Evolutionary conservation across 495 filamentous ascomycete genomes (phyloP), one percentile per base, ranked within the genome.

Genomic region (Pseudevernia furfuracea): DNA sequence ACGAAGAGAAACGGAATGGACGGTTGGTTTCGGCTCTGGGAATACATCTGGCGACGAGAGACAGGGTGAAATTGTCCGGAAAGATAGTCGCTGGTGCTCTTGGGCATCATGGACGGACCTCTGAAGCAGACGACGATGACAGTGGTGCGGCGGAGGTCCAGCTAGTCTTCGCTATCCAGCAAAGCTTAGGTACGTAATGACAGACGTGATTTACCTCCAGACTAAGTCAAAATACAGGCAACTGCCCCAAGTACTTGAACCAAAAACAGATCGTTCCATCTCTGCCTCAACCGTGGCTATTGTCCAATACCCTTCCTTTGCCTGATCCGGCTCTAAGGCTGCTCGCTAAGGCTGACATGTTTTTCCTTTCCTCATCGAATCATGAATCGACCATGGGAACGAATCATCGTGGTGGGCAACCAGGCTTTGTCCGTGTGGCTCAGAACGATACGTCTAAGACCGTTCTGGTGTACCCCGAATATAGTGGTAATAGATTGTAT

Each of bases 221-320:
- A 17, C 25, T 41, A 15, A 66, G 41, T 30, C 3, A 32, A 38
- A 32, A 58, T 38, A 8, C 58, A 81, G 75, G 81, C 17, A 92
- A 92, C 65, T 93, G 89, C 70, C 90, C 90, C 0, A 95, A 93
- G 75, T 93, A 95, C 67, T 66, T 94, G 28, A 92, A 91, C 74
- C 82, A 81, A 65, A 90, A 88, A 71, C 77, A 78, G 32, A 84
- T 92, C 48, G 60, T 77, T 7, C 80, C 83, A 4, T 78, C 80
- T 39, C 61, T 78, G 2, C 80, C 84, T 23, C 64, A 71, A 6
- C 85, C 88, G 12, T 74, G 72, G 38, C 74, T 87, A 23, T 67
- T 84, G 3, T 81, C 80, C 23, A 73, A 78, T 43, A 76, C 79
- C 8, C 69, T 72, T 25, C 69, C 76, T 38, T 65, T 85, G 1